Base-by-base conservation (phyloP, 1,284 basidiomycete species). In the Leccinum fuscescens region DNA sequence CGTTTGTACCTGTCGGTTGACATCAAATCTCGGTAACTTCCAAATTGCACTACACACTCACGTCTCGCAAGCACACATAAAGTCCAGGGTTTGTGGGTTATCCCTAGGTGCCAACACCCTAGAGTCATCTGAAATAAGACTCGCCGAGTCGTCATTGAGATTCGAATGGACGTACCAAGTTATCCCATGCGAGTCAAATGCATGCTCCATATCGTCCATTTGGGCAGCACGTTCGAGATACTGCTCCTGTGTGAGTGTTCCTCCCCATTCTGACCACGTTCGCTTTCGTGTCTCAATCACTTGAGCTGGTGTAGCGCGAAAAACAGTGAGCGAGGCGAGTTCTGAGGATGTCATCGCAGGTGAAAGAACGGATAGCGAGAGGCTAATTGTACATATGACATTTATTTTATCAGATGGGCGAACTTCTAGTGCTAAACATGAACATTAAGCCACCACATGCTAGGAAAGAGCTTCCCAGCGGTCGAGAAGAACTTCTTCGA, bases 401-500 rank as follows among this genome's bases (percentile, higher is more conserved):
- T 59, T 39, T 59, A 59, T 59, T 59, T 39, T 59, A 59, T 59
- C 14, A 4, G 37, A 15, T 0, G 11, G 33, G 27, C 8, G 9
- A 29, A 7, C 44, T 20, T 8, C 96, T 33, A 89, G 90, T 33
- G 46, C 90, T 93, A 57, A 96, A 85, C 78, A 97, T 94, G 77
- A 98, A 98, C 55, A 89, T 83, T 59, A 97, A 77, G 3, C 96
- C 96, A 55, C 96, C 96, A 52, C 88, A 88, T 12, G 93, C 85
- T 56, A 96, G 81, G 76, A 91, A 92, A 76, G 98, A 93, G 55
- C 90, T 85, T 5, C 89, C 93, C 50, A 98, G 76, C 1, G 92
- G 96, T 6, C 94, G 86, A n/a, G 91, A 92, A 2, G 96, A 95
- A 9, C 89, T 92, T 92, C 73, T 89, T 90, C 65, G 93, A 94